Conservation (phyloP, 2,329 filamentous ascomycete species). For the Lachnum nothofagi region DNA sequence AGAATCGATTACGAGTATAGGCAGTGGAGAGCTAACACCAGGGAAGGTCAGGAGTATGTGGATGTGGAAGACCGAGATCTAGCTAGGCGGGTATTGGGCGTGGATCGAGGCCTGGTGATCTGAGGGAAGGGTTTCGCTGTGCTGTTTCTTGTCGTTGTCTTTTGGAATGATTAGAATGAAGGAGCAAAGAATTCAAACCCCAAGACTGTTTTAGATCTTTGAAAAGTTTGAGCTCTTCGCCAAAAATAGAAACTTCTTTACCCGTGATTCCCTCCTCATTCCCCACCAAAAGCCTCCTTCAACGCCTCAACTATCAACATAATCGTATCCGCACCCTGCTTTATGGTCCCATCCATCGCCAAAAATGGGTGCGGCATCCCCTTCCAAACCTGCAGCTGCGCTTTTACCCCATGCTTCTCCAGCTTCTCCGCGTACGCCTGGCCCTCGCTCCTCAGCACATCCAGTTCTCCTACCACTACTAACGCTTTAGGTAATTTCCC, state of each 20-base stretch:
- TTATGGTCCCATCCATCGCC: constrained; percentile 51
- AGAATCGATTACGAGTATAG: constrained; percentile 20
- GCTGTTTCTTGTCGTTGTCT: not conserved
- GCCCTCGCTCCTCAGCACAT: constrained; percentile 52
- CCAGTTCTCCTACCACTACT: constrained; percentile 50
- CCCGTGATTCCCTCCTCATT: not conserved
- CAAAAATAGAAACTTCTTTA: too few relatives aligned
- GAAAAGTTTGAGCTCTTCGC: not conserved
- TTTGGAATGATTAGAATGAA: too few relatives aligned
- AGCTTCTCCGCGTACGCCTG: constrained; percentile 47
- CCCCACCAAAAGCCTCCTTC: constrained; percentile 18
- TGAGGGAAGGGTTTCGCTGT: not conserved
- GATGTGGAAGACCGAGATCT: constrained; percentile 19
- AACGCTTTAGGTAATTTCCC: constrained; percentile 45
- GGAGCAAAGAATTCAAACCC: too few relatives aligned
- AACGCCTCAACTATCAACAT: constrained; percentile 32
- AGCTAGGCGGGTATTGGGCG: constrained; percentile 1
- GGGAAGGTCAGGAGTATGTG: constrained; percentile 17
- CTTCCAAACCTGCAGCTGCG: constrained; percentile 46
- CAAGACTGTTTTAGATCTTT: too few relatives aligned
- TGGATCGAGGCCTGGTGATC: constrained; percentile 1
- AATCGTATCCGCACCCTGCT: constrained; percentile 48
- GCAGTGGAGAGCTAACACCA: constrained; percentile 21
- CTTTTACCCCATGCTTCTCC: constrained; percentile 41
- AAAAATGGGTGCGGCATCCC: constrained; percentile 56